These are phyloP conservation scores for Psilocybe azurescens DNA, from an alignment of 768 basidiomycete genomes.

Conservation along the genomic window DNA sequence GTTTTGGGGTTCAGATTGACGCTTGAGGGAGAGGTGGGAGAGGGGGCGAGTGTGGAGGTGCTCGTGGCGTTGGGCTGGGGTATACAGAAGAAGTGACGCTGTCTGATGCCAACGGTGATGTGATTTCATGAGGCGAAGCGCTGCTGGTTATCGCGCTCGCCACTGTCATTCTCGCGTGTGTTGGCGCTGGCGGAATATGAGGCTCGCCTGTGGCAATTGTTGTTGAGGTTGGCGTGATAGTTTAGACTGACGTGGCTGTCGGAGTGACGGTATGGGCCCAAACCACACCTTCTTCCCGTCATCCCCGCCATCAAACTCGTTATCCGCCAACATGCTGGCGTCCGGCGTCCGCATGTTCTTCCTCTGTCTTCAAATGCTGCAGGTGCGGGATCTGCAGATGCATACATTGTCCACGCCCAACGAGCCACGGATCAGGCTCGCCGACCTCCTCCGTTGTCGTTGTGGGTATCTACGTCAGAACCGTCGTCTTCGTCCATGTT, in stretches of 20 bases:
- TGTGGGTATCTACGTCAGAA: neutral
- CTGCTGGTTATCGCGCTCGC: too few species aligned
- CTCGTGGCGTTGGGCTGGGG: conserved; percentile 10
- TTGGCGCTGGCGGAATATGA: neutral
- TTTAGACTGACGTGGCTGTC: neutral
- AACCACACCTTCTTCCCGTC: too few species aligned
- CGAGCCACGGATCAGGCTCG: conserved; percentile 36
- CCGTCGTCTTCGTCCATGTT: conserved; percentile 45
- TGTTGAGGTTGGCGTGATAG: neutral
- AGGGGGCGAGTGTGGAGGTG: conserved; percentile 35
- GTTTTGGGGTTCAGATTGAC: conserved; percentile 57
- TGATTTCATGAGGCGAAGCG: neutral
- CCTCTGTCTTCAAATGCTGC: conserved; percentile 16
- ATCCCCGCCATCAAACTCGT: neutral
- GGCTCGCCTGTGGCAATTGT: neutral
- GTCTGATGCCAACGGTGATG: neutral
- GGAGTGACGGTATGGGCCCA: neutral
- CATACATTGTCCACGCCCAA: conserved; percentile 51
- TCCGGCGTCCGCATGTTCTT: conserved; percentile 31
- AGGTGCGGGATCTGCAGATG: neutral
- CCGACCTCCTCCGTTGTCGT: conserved; percentile 46
- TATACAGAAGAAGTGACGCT: neutral
- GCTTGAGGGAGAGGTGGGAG: conserved; percentile 48
- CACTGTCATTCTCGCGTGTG: neutral
- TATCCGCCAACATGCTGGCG: conserved; percentile 27